Conservation (phyloP, 2,329 filamentous ascomycete genomes). For the Biscogniauxia marginata region DNA sequence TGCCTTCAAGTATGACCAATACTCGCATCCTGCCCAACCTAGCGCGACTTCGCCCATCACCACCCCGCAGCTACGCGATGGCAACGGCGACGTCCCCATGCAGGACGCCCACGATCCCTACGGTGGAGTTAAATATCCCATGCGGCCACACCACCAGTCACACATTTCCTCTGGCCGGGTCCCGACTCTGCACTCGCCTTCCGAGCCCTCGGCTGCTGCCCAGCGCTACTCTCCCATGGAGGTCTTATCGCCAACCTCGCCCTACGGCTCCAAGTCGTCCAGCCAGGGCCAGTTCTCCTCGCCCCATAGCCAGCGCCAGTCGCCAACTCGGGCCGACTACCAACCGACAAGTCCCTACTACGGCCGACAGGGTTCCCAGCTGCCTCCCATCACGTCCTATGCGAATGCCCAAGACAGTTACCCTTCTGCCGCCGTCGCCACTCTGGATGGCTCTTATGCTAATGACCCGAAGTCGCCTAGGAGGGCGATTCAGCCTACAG, state of each 20-base stretch:
- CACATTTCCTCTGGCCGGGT: constrained; percentile 56
- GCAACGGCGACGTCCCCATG: constrained; percentile 78
- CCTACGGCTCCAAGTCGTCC: constrained; percentile 67
- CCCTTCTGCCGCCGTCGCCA: constrained; percentile 67
- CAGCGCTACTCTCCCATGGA: constrained; percentile 98
- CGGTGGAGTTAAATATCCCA: constrained; percentile 80
- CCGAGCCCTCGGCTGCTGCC: constrained; percentile 77
- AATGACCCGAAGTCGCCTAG: constrained; percentile 59
- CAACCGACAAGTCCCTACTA: constrained; percentile 59
- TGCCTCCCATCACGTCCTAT: constrained; percentile 72
- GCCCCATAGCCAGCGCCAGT: constrained; percentile 64
- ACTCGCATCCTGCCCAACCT: constrained; percentile 38
- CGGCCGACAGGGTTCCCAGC: constrained; percentile 56
- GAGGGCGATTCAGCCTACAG: constrained; percentile 46
- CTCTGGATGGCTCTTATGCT: constrained; percentile 65
- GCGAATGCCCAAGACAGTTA: constrained; percentile 69
- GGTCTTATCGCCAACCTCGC: constrained; percentile 73
- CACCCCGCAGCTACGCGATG: constrained; percentile 64
- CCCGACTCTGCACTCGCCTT: constrained; percentile 69
- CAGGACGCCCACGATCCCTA: constrained; percentile 82
- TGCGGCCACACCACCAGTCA: constrained; percentile 75
- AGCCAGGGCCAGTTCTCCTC: constrained; percentile 53
- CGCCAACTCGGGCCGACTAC: constrained; percentile 71
- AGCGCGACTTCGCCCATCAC: constrained; percentile 40
- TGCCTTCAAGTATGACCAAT: constrained; percentile 67